Conservation (phyloP, 495 filamentous ascomycete genomes). For the Hypoxylon fuscum region DNA sequence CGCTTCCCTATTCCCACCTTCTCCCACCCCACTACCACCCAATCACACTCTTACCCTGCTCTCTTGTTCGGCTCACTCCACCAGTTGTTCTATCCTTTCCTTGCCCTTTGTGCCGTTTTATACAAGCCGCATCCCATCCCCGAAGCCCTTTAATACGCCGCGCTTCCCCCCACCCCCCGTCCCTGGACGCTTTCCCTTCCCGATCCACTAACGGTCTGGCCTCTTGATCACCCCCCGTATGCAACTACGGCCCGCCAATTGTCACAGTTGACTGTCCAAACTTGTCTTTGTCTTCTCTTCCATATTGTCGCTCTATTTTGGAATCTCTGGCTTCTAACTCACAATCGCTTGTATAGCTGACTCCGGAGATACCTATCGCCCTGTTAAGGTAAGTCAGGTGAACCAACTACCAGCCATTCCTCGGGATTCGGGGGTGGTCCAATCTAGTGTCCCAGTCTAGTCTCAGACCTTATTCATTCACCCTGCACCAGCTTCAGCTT, state of each 20-base stretch:
- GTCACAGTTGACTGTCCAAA: slow-evolving; percentile 23
- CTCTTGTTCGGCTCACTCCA: slow-evolving; percentile 47
- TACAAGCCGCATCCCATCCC: slow-evolving; percentile 38
- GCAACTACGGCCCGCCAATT: slow-evolving; percentile 43
- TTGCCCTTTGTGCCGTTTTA: slow-evolving; percentile 41
- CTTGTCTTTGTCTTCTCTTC: slow-evolving; percentile 23
- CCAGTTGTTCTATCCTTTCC: slow-evolving; percentile 49
- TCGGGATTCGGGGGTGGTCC: not conserved
- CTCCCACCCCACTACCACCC: slow-evolving; percentile 31
- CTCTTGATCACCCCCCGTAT: slow-evolving; percentile 44
- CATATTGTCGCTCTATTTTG: slow-evolving; percentile 27
- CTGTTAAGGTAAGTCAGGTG: slow-evolving; percentile 46
- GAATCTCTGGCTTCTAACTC: slow-evolving; percentile 49
- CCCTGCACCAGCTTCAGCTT: slow-evolving; percentile 13
- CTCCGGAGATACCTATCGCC: slow-evolving; percentile 62
- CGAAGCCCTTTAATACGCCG: slow-evolving; percentile 45
- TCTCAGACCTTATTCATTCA: slow-evolving; percentile 2
- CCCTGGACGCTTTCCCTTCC: slow-evolving; percentile 43
- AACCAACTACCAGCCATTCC: slow-evolving; percentile 6
- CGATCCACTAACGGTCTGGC: slow-evolving; percentile 47
- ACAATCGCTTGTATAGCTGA: slow-evolving; percentile 52
- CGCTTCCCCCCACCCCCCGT: slow-evolving; percentile 41
- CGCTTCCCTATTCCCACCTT: slow-evolving; percentile 36
- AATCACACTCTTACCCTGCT: slow-evolving; percentile 41
- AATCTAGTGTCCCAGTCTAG: slow-evolving; percentile 4